Base-by-base conservation (phyloP, 2,329 filamentous ascomycete genomes). In the Trichoderma atrobrunneum region DNA sequence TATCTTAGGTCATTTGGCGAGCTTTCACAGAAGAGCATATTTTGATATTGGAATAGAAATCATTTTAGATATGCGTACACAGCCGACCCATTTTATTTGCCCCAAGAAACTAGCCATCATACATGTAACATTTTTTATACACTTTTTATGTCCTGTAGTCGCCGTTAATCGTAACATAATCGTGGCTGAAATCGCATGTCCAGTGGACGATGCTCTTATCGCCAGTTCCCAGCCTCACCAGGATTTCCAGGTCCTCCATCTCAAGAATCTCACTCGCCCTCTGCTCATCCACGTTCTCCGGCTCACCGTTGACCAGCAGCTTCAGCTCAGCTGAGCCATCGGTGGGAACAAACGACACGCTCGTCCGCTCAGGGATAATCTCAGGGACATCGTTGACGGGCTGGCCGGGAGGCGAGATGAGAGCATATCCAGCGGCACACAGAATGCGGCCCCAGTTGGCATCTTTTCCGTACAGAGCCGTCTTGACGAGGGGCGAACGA, bases 381-480 rank as follows among this genome's bases (percentile, higher is more conserved):
- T 89, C 88, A 1, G 86, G 84, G 1, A 92, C 89, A 1, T 91
- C 89, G 72, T 86, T 88, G 51, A 84, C 80, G n/a, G 85, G 82
- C 76, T 85, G 81, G 2, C 87, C 88, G 0, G 88, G 89, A 75
- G 89, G 87, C 2, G 87, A 88, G 74, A 91, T 86, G 61, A 90
- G 83, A 16, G 89, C 86, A 80, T 98, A 98, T 3, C 96, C 96
- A 5, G 95, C 94, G 1, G 96, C 95, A 81, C 96, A 98, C 32
- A 98, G 87, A 74, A 99, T 97, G 70, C 96, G 94, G 39, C 96
- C 96, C 96, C 96, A 99, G 85, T 99, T 99, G 21, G 96, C 96
- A 80, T 99, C 96, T 81, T 94, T 94, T 75, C 96, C 96, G 82
- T 99, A 99, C 54, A 99, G 86, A 0, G 96, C 96, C 0, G 96